Evolutionary conservation across 768 basidiomycete genomes (phyloP), one percentile per base, ranked within the genome.

Genomic region (Russula vinacea): DNA sequence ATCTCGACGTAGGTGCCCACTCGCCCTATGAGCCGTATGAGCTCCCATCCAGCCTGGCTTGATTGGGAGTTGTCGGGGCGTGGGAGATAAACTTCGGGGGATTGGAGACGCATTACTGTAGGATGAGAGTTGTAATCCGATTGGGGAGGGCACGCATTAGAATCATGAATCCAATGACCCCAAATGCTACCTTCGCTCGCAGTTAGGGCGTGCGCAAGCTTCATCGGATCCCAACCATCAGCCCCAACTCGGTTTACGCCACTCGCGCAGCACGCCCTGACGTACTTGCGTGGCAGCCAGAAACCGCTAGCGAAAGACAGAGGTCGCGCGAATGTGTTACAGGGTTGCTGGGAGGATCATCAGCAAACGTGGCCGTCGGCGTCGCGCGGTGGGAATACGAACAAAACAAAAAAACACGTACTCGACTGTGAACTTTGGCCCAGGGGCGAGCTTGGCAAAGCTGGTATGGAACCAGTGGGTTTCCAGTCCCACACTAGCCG

Each of bases 381-480:
- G n/a, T 16, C 49, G n/a, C n/a, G n/a, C n/a, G n/a, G n/a, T n/a
- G n/a, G n/a, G n/a, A n/a, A n/a, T n/a, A n/a, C n/a, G n/a, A n/a
- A n/a, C n/a, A n/a, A n/a, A n/a, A n/a, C n/a, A n/a, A n/a, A n/a
- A n/a, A n/a, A n/a, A n/a, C n/a, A n/a, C n/a, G n/a, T n/a, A n/a
- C n/a, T n/a, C 84, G 19, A 81, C 82, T 17, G 76, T 74, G 69
- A 91, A 75, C 26, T 87, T 91, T 22, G 90, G 90, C 39, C 82
- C 83, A 40, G 81, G 68, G 29, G 83, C 81, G 66, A 93, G 74
- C 60, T 81, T 81, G 37, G 89, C 83, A 74, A 93, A 95, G 71
- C 83, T 90, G 68, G 84, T 87, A 3, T 90, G 89, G 77, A 95
- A 95, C 8, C 8, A 93, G 76, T 16, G 91, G 92, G 67, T 86